These are phyloP conservation scores for Thelephora terrestris DNA, from an alignment of 1,284 basidiomycete species.

Conservation along the genomic window DNA sequence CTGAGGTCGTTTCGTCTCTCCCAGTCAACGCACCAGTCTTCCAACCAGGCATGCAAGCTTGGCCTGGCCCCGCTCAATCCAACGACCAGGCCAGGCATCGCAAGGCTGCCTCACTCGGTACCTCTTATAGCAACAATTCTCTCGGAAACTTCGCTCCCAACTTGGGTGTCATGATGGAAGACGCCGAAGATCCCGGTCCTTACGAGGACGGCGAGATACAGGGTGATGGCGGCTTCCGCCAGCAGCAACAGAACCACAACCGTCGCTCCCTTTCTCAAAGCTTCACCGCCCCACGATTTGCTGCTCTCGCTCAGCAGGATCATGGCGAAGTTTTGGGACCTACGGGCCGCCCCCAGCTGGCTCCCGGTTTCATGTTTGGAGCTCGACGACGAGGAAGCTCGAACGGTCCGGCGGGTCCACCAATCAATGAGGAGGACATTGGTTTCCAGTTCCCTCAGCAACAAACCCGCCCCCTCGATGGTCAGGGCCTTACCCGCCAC, in stretches of 20 bases:
- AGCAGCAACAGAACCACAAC: constrained; percentile 47
- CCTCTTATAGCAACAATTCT: constrained; percentile 43
- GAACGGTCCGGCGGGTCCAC: constrained; percentile 48
- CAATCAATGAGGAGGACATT: constrained; percentile 69
- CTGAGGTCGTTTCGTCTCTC: constrained; percentile 39
- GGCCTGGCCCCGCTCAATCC: constrained; percentile 29
- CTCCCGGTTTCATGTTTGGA: constrained; percentile 76
- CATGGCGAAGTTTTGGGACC: constrained; percentile 59
- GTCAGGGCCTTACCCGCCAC: not conserved
- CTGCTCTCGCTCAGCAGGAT: constrained; percentile 67
- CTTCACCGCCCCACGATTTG: constrained; percentile 82
- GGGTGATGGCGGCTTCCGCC: constrained; percentile 32
- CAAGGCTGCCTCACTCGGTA: constrained; percentile 67
- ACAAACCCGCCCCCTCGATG: constrained; percentile 25
- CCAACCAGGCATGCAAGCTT: constrained; percentile 53
- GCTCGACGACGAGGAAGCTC: constrained; percentile 44
- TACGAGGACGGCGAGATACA: constrained; percentile 72
- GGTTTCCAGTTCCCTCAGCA: constrained; percentile 80
- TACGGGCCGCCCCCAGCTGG: constrained; percentile 79
- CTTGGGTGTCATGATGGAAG: constrained; percentile 74
- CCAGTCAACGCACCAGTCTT: constrained; percentile 59
- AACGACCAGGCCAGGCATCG: constrained; percentile 57
- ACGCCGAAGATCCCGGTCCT: constrained; percentile 49
- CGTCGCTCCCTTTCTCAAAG: constrained; percentile 67
- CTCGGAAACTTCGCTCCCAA: constrained; percentile 66